These are phyloP conservation scores for Spathaspora sp. DNA, from an alignment of 805 yeast genomes.

Conservation along the genomic window DNA sequence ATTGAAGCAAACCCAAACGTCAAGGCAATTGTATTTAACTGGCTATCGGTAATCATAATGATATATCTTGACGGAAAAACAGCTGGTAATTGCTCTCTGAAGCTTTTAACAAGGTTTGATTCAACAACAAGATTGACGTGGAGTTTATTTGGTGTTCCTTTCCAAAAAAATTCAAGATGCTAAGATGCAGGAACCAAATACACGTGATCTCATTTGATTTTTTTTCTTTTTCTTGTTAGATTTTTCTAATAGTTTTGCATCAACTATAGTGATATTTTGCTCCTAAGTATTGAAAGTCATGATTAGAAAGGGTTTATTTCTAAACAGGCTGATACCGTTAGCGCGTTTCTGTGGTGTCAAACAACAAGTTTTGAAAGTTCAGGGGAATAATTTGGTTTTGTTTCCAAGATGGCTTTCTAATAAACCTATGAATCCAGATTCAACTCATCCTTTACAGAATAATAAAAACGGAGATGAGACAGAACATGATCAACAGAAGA, in stretches of 20 bases:
- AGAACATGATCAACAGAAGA: neutral
- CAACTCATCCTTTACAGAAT: neutral
- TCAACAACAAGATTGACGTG: neutral
- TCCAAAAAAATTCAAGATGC: neutral
- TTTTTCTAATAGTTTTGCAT: neutral
- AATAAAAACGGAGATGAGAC: neutral
- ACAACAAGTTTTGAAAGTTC: neutral
- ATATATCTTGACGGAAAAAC: neutral
- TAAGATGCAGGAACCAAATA: neutral
- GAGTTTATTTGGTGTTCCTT: neutral
- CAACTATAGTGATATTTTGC: neutral
- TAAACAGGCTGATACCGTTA: neutral
- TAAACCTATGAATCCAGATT: neutral
- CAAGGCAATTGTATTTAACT: constrained; percentile 70
- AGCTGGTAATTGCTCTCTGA: neutral
- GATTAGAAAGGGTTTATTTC: neutral
- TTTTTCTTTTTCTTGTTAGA: neutral
- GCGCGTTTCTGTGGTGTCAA: neutral
- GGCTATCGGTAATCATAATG: constrained; percentile 78
- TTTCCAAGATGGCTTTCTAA: neutral
- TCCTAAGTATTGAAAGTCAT: neutral
- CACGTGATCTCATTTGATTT: neutral
- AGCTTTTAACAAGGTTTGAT: neutral
- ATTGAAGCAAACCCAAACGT: constrained; percentile 71
- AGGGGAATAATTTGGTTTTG: neutral